Percentiles rank a stretch among this genome's conserved stretches.
These are phyloP conservation scores for Glycine latifolia DNA, from an alignment of 306 rosid genomes.

Conservation along the genomic window DNA sequence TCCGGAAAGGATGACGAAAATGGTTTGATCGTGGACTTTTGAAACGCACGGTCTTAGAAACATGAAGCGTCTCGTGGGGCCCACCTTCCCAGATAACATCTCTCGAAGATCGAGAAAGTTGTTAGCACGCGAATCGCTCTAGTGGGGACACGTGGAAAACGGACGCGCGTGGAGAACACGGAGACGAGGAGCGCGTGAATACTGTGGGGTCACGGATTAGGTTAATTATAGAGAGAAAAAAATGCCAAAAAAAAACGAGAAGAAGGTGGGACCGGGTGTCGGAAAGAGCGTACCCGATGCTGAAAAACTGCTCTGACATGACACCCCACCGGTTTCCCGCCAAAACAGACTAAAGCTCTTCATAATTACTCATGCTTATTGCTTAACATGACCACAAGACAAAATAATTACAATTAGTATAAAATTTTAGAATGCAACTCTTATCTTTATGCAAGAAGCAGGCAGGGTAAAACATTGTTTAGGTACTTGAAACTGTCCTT, in stretches of 20 bases:
- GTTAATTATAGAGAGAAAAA: slow-evolving; percentile 1
- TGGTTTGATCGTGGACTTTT: slow-evolving; percentile 52
- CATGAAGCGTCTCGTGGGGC: slow-evolving; percentile 38
- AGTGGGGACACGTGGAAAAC: not conserved
- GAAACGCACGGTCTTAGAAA: slow-evolving; percentile 48
- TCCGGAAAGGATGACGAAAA: slow-evolving; percentile 45
- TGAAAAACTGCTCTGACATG: slow-evolving; percentile 50
- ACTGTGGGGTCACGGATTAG: slow-evolving; percentile 46
- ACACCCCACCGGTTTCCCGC: slow-evolving; percentile 56
- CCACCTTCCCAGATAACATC: slow-evolving; percentile 24
- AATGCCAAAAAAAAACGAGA: not conserved
- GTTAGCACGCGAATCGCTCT: slow-evolving; percentile 11
- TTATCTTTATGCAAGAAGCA: no score
- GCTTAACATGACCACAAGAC: no score
- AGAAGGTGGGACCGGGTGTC: slow-evolving; percentile 51
- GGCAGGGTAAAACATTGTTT: no score
- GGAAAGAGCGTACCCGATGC: slow-evolving; percentile 54
- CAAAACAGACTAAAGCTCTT: slow-evolving; percentile 27
- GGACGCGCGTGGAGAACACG: not conserved
- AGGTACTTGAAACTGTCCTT: no score
- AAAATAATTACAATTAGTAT: no score
- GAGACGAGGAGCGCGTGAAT: not conserved
- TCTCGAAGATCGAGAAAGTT: slow-evolving; percentile 13
- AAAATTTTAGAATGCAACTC: no score
- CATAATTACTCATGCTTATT: not conserved